Conservation (phyloP, 305 asterid genomes). For the Stenogyne calaminthoides region DNA sequence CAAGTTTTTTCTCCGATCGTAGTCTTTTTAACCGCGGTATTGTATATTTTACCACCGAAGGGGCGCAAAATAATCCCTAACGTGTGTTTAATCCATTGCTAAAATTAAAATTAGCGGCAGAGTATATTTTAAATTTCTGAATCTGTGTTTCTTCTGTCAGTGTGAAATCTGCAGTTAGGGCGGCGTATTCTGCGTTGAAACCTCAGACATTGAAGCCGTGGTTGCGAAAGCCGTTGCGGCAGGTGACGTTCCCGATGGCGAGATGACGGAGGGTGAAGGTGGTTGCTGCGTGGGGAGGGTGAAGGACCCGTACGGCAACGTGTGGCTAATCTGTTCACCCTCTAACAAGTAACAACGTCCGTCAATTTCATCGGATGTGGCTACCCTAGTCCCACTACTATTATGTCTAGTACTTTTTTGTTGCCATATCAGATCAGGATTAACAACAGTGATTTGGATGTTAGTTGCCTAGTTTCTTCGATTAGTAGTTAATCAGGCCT, state of each 20-base stretch:
- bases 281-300: conserved; percentile 62
- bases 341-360: conserved; percentile 47
- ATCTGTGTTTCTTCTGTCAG: conserved; percentile 30
- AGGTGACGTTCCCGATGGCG: conserved; percentile 59
- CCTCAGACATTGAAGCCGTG: conserved; percentile 66
- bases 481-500: background rate
- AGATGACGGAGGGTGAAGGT: conserved; percentile 43
- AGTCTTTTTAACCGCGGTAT: background rate
- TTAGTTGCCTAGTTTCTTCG: background rate
- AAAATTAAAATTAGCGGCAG: no score
- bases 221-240: conserved; percentile 60
- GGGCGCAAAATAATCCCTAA: background rate
- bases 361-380: background rate
- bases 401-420: background rate
- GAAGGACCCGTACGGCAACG: conserved; percentile 75
- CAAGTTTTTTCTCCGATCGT: background rate
- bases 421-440: background rate
- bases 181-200: conserved; percentile 59
- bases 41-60: no score
- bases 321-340: conserved; percentile 66
- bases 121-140: background rate
- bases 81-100: background rate
- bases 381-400: background rate
- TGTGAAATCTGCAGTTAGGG: conserved; percentile 43
- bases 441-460: background rate